Conservation (phyloP, 768 basidiomycete species). For the Boletus sensibilis region DNA sequence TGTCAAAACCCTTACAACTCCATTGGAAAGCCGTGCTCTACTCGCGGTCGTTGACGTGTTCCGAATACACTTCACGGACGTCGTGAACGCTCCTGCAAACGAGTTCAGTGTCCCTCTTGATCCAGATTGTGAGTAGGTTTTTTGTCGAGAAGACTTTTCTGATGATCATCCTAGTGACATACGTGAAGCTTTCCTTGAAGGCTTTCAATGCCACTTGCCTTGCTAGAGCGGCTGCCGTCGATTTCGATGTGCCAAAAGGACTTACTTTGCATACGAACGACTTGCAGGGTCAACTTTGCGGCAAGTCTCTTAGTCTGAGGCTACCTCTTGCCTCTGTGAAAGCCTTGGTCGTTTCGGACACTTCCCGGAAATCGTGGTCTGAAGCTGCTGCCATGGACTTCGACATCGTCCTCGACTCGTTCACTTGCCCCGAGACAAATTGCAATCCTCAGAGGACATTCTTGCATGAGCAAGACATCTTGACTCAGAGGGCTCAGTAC, state of each 20-base stretch:
- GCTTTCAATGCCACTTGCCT: constrained; percentile 56
- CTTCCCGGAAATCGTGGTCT: constrained; percentile 54
- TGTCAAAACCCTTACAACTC: constrained; percentile 55
- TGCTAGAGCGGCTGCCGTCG: constrained; percentile 51
- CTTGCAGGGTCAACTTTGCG: constrained; percentile 63
- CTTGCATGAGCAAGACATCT: constrained; percentile 64
- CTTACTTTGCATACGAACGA: constrained; percentile 72
- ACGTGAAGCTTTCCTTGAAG: constrained; percentile 66
- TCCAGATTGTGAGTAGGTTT: constrained; percentile 66
- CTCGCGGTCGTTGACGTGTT: constrained; percentile 57
- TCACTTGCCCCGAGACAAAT: constrained; percentile 55
- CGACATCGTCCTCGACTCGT: constrained; percentile 67
- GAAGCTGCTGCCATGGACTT: constrained; percentile 56
- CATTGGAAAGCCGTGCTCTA: constrained; percentile 51
- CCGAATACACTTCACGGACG: constrained; percentile 68
- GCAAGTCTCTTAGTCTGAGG: constrained; percentile 59
- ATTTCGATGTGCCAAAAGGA: constrained; percentile 57
- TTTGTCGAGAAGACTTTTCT: not conserved
- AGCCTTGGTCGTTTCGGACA: constrained; percentile 45
- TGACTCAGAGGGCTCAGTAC: constrained; percentile 60
- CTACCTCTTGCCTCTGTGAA: constrained; percentile 52
- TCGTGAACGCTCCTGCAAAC: constrained; percentile 75
- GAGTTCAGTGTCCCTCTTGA: constrained; percentile 61
- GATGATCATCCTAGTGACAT: constrained; percentile 61
- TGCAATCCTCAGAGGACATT: constrained; percentile 62